Base-by-base conservation (phyloP, 345 rosid species). In the Linum lewisii region DNA sequence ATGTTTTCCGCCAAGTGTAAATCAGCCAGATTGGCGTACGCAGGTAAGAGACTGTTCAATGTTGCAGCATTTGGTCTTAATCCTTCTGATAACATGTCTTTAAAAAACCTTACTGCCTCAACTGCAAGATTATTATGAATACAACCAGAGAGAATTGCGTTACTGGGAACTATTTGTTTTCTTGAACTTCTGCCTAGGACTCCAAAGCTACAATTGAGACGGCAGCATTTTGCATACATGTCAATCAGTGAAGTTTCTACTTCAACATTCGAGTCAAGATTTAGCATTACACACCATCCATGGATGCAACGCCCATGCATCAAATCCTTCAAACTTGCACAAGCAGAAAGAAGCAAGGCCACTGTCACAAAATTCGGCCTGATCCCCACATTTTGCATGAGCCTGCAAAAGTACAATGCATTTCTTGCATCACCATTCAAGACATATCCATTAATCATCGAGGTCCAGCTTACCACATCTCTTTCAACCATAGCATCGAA, bases 171-270 rank as follows among this genome's bases (percentile, higher is more conserved):
- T 0, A 88, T 75, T 66, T 68, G 79, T 69, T 63, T 70, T 75
- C 70, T 77, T 1, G 82, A 79, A 65, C 77, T 74, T 75, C 68
- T 75, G 0, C 57, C 64, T 63, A 90, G 79, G 50, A 86, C 83
- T 69, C 25, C 68, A 24, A 80, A 83, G 65, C 88, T 80, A 47
- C 76, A 78, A 50, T 79, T 76, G 62, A 82, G 13, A 0, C 64
- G 78, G 47, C 74, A 68, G 72, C 93, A 85, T 69, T 81, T 87
- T 68, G 97, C 88, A 73, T 87, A 90, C 88, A 87, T 85, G 70
- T 83, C 87, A 59, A 87, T 85, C 73, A 90, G 72, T 69, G 93
- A 83, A 37, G 97, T 90, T 66, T 87, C 88, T 7, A 85, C 63
- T 29, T 64, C 58, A 67, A 85, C 74, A 54, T 77, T 73, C 4